Evolutionary conservation across 192 early-diverging fungal species (phyloP), one percentile per base, ranked within the genome.

Genomic region (Gryganskiella cystojenkinii): DNA sequence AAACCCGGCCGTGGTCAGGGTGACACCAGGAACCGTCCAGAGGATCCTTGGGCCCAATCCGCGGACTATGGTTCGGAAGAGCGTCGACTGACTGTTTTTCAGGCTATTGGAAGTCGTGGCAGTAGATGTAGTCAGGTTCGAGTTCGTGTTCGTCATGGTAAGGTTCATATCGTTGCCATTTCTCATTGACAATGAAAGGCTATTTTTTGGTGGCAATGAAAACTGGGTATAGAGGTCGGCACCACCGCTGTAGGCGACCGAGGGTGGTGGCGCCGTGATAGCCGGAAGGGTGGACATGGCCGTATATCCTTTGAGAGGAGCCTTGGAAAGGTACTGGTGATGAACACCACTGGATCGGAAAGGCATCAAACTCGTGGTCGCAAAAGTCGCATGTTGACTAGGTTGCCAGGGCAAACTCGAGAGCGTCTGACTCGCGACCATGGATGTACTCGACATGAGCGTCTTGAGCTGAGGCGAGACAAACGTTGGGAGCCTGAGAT

Each of bases 11-110:
- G 73, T 76, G 6, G 73, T 76, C 33, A 76, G 19, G 37, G 73
- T 67, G 19, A 76, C 73, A 8, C 73, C 73, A 0, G 73, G 73
- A 13, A 76, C 66, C 1, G 73, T 76, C 73, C 73, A 76, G 14
- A 68, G 37, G 42, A 76, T 62, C 2, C 73, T 57, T 24, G 65
- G 65, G 4, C 73, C 73, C 11, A 68, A 25, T 20, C 65, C 57
- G 40, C 73, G 50, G 9, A 37, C 54, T 24, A 76, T 76, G 3
- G 60, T 57, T 9, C 73, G 64, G 52, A 76, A 9, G 25, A 76
- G 25, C 24, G 64, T 65, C 52, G 64, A 34, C 2, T 35, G 33
- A 5, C n/a, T 25, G n/a, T 1, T 53, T 3, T 24, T 45, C 47
- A 3, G 6, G 63, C 11, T 52, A 33, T 19, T 43, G 40, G 35